These are phyloP conservation scores for Chytridium lagenaria DNA, from an alignment of 371 early-diverging fungal genomes.

Conservation along the genomic window DNA sequence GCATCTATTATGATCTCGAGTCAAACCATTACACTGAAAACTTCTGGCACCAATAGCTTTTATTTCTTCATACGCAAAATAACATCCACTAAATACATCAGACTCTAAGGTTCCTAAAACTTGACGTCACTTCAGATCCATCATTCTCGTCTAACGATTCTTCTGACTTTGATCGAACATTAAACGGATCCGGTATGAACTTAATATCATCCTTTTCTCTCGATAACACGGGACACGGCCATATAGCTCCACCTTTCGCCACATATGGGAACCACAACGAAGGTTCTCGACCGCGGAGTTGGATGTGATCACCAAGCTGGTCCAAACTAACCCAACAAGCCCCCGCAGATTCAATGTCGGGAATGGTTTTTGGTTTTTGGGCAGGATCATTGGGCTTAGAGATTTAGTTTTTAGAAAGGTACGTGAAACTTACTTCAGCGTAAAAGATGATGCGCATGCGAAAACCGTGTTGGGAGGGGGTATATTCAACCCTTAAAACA, in stretches of 20 bases:
- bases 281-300: slow-evolving; percentile 30
- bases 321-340: slow-evolving; percentile 35
- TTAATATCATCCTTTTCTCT: slow-evolving; percentile 19
- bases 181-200: slow-evolving; percentile 13
- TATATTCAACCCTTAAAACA: slow-evolving; percentile 36
- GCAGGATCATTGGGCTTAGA: slow-evolving; percentile 17
- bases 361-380: slow-evolving; percentile 32
- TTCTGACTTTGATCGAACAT: background rate
- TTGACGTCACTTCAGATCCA: background rate
- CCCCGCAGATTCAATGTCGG: slow-evolving; percentile 31
- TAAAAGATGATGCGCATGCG: slow-evolving; percentile 40
- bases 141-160: background rate
- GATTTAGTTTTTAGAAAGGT: background rate
- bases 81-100: background rate
- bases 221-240: slow-evolving; percentile 24
- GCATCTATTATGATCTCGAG: no score
- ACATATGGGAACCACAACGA: slow-evolving; percentile 31
- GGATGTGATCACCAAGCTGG: slow-evolving; percentile 27
- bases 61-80: no score
- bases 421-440: slow-evolving; percentile 34
- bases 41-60: no score
- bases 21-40: no score
- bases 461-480: slow-evolving; percentile 20
- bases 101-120: background rate
- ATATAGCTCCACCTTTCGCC: slow-evolving; percentile 32